Evolutionary conservation across 2,329 filamentous ascomycete genomes (phyloP), one percentile per base, ranked within the genome.

Genomic region (Clonostachys sp.): DNA sequence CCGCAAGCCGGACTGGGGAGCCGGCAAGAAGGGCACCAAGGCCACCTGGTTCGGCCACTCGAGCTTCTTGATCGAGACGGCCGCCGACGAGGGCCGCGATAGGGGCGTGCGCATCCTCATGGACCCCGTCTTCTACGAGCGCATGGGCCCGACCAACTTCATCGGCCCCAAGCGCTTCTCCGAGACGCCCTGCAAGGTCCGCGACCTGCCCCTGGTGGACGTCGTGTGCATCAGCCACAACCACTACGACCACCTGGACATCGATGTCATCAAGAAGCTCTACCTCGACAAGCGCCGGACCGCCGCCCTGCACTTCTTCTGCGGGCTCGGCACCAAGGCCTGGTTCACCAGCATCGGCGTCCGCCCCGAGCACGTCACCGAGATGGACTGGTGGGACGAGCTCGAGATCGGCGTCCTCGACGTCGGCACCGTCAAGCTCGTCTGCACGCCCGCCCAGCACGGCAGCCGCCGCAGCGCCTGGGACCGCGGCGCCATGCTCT

Each of bases 301-400:
- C 1, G 88, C 88, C 0, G 76, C 84, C 12, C 88, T 80, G 42
- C 87, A 91, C 53, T 95, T 91, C 67, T 91, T 94, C 51, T 89
- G 87, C 12, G 87, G 87, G 0, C 64, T 94, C 3, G 87, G 88
- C 3, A 81, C 91, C 50, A 86, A 86, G 64, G 68, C 76, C 45
- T 95, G 89, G 89, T 94, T 95, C 62, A 68, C 71, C 33, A 66
- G 73, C 3, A 75, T 73, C 18, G 87, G 86, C 2, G 80, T 94
- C 45, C 24, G 24, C 24, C 24, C 24, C 5, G 50, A 75, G 2
- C 86, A 87, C 45, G 83, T 90, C 24, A 91, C 87, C 0, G 90
- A 95, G 66, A 62, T 95, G 61, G 90, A 95, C 66, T 95, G 90
- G 90, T 95, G 90, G 90, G 83, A 92, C 53, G 82, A 86, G 50